Evolutionary conservation across 1,139 yeast species (phyloP).

Genomic region (Meyerozyma athensensis): DNA sequence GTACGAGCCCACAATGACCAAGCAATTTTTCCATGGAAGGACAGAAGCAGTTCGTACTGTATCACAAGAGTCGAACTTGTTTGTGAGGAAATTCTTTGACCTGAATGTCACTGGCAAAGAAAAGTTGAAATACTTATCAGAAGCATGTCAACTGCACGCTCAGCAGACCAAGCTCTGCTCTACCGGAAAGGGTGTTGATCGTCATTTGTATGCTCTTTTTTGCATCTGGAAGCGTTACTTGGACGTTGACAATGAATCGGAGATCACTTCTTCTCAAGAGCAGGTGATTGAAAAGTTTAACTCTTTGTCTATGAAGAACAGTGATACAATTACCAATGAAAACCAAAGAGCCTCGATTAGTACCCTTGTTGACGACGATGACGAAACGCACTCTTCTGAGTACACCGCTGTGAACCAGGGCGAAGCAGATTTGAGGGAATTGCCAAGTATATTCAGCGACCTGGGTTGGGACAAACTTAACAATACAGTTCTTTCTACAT

Average conservation of each 20-base stretch:
- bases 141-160: conserved; percentile 70
- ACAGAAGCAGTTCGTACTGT: conserved; percentile 90
- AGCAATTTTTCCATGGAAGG: conserved; percentile 79
- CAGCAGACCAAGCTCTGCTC: conserved; percentile 65
- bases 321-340: conserved; percentile 10
- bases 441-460: conserved; percentile 15
- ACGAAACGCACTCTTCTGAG: conserved; percentile 16
- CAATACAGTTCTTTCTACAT: conserved; percentile 13
- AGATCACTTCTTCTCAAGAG: background rate
- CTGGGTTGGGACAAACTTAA: conserved; percentile 17
- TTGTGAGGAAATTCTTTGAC: conserved; percentile 83
- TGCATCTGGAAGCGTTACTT: conserved; percentile 83
- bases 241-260: conserved; percentile 21
- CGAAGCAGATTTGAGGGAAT: conserved; percentile 7
- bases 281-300: conserved; percentile 4
- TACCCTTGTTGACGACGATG: conserved; percentile 14
- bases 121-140: conserved; percentile 56
- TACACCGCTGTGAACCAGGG: conserved; percentile 16
- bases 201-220: conserved; percentile 82
- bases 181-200: conserved; percentile 80
- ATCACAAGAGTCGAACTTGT: conserved; percentile 71
- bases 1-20: conserved; percentile 96
- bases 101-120: conserved; percentile 53
- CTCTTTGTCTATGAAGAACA: conserved; percentile 7
- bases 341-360: conserved; percentile 10